A percentile compares a stretch with the other conserved stretches of the same genome.
Evolutionary conservation across 768 basidiomycete genomes (phyloP).

Genomic region (Mycena albidolilacea): DNA sequence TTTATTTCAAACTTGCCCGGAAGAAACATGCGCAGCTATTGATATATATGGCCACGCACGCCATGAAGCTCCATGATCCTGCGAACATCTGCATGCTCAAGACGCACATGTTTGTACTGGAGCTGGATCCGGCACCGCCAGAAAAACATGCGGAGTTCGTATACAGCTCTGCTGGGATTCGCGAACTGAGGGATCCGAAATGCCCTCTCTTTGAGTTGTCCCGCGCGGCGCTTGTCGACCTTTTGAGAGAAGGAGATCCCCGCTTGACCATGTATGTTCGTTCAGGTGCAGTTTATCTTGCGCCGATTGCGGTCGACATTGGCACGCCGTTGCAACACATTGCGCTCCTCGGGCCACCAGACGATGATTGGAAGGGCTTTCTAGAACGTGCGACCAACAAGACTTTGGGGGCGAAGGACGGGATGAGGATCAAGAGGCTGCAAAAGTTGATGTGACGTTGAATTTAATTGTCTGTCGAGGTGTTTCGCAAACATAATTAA

Average conservation of each 20-base stretch:
- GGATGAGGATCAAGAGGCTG: neutral
- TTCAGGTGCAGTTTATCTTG: too few relatives aligned
- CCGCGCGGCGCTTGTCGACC: too few relatives aligned
- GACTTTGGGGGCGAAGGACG: conserved; percentile 16
- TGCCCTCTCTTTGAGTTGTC: too few relatives aligned
- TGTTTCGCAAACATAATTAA: too few relatives aligned
- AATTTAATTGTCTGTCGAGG: too few relatives aligned
- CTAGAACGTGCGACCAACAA: conserved; percentile 33
- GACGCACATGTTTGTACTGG: conserved; percentile 24
- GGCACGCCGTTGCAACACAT: neutral
- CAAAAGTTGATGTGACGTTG: neutral
- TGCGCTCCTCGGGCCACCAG: conserved; percentile 23
- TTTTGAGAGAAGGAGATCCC: too few relatives aligned
- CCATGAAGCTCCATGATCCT: conserved; percentile 25
- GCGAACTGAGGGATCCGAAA: conserved; percentile 16
- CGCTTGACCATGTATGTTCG: too few relatives aligned
- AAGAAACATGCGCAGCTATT: conserved; percentile 37
- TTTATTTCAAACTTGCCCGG: neutral
- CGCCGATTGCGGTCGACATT: neutral
- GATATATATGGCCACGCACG: conserved; percentile 26
- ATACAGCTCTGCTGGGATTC: conserved; percentile 2
- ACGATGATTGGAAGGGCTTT: conserved; percentile 26
- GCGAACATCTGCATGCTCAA: neutral
- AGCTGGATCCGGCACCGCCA: conserved; percentile 1
- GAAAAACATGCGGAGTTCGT: conserved; percentile 14